phyloP scores from a whole-genome alignment of 805 yeast genomes.

The Yamadazyma tumulicola region DNA sequence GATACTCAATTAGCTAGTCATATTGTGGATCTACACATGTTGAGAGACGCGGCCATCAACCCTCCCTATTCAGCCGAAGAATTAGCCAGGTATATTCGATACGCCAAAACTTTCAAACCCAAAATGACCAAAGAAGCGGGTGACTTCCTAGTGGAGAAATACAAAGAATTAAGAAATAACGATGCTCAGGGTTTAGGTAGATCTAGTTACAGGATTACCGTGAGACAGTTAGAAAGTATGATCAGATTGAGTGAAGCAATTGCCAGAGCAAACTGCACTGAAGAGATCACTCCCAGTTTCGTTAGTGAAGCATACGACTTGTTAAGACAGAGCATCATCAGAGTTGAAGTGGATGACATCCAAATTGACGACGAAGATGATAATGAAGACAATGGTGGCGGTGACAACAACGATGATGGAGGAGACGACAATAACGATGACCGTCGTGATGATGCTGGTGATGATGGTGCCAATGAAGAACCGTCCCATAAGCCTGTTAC shows the following conservation, averaged over 20 bases:
- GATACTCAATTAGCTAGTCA: constrained; percentile 90
- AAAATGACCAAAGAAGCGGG: constrained; percentile 79
- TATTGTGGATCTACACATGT: constrained; percentile 90
- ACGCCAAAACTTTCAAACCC: constrained; percentile 92
- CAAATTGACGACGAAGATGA: constrained; percentile 67
- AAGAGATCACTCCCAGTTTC: constrained; percentile 75
- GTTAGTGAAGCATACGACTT: constrained; percentile 93
- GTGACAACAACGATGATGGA: constrained; percentile 9
- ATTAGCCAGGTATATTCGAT: constrained; percentile 80
- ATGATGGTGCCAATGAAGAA: constrained; percentile 7
- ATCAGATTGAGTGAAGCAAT: constrained; percentile 92
- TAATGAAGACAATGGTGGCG: constrained; percentile 17
- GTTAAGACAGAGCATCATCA: constrained; percentile 84
- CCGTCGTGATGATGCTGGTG: too few relatives aligned
- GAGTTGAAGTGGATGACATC: constrained; percentile 91
- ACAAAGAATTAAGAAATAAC: constrained; percentile 81
- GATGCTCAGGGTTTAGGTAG: constrained; percentile 88
- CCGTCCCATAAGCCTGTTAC: constrained; percentile 27
- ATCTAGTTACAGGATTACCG: constrained; percentile 90
- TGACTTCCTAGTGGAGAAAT: constrained; percentile 67
- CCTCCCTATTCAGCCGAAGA: constrained; percentile 91
- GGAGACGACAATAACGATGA: constrained; percentile 6
- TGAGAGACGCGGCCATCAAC: constrained; percentile 80
- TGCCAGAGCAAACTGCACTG: constrained; percentile 94
- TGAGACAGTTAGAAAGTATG: constrained; percentile 93